A percentile compares a stretch with the other conserved stretches of the same genome.
Evolutionary conservation across 163 green algal species (phyloP).

Genomic region (Coccomyxa subellipsoidea): DNA sequence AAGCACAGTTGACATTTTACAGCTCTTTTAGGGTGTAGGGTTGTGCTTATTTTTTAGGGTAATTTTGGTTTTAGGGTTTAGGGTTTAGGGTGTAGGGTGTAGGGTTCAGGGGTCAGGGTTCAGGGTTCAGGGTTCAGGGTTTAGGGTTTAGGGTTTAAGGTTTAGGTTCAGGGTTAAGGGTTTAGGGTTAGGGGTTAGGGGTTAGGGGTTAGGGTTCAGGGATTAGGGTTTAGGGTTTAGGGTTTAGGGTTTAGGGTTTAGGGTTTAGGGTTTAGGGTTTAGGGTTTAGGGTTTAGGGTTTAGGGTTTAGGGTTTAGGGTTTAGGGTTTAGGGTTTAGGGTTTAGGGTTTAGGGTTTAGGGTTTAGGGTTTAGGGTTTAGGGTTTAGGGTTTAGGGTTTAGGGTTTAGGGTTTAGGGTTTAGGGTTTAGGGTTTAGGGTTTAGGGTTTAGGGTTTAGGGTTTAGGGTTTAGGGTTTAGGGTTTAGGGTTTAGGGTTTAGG

Average conservation of each 20-base stretch:
- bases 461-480: conserved; percentile 12
- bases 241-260: conserved; percentile 16
- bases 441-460: conserved; percentile 21
- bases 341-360: conserved; percentile 13
- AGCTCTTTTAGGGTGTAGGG: too few species aligned
- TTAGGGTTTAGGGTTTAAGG: too few species aligned
- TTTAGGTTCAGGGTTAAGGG: conserved; percentile 11
- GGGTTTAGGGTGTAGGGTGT: too few species aligned
- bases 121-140: too few species aligned
- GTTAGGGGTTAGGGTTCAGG: conserved; percentile 16
- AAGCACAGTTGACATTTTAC: too few species aligned
- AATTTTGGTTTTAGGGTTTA: too few species aligned
- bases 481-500: not conserved
- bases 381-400: conserved; percentile 21
- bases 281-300: not conserved
- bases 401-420: conserved; percentile 22
- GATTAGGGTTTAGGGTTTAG: conserved; percentile 18
- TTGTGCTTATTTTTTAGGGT: too few species aligned
- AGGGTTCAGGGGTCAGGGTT: too few species aligned
- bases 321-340: conserved; percentile 12
- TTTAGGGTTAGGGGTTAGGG: conserved; percentile 8
- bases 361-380: conserved; percentile 14
- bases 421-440: conserved; percentile 20
- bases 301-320: not conserved
- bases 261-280: conserved; percentile 3